Base-by-base conservation (phyloP, 129 eudicot species). In the Saussurea involucrata region DNA sequence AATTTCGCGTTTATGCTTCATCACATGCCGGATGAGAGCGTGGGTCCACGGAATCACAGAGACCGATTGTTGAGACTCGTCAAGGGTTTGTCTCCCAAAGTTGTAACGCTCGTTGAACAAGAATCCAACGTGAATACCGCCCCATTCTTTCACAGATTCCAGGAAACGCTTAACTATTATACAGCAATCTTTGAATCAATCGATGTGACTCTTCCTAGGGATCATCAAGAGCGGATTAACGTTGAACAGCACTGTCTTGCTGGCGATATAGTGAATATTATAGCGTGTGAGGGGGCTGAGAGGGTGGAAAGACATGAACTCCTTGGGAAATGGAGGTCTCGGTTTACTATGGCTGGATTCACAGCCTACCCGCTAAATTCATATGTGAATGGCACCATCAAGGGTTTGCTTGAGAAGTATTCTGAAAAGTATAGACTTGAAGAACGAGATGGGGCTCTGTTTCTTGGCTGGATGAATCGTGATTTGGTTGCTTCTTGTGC, bases 21-120 rank as follows among this genome's bases (percentile, higher is more conserved):
- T 77, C 93, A 88, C 82, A 76, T 88, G 80, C 90, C 93, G 18
- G 93, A 88, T 46, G 93, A 88, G 74, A 88, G 85, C 42, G 90
- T 88, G 4, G 83, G 79, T 24, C 72, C 85, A 2, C 70, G 69
- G 42, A 88, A 88, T 68, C 90, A 86, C 9, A 63, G 93, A 11
- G 90, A 86, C 73, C 58, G 86, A 6, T 9, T 88, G 5, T 76
- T 88, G 74, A 72, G 93, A 74, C 82, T 86, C 2, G 82, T 73
- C 10, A 88, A 88, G 74, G 79, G 85, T 37, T 32, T 86, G 58
- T 83, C 85, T 18, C 93, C 93, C 0, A 88, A 88, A 75, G 87
- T 88, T 13, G 88, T 88, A 3, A 86, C 93, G 6, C 85, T 88
- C 8, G 85, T 86, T 24, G 93, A 88, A 77, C 88, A 83, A 37